These are phyloP conservation scores for Globisporangium barbulae DNA, from an alignment of 352 stramenopile species.

Conservation along the genomic window DNA sequence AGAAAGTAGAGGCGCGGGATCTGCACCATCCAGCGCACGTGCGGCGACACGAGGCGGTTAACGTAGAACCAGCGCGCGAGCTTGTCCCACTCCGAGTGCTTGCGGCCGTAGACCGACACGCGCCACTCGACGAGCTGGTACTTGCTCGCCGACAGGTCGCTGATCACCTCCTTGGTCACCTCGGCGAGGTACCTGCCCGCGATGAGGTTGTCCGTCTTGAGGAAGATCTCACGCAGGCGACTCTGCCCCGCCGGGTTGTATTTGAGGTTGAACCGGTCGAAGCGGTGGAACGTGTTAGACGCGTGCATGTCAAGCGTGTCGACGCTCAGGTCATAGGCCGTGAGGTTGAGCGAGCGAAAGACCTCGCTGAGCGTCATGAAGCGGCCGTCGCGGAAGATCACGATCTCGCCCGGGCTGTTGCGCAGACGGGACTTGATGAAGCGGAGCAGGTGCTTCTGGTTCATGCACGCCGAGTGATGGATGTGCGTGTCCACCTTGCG, in stretches of 20 bases:
- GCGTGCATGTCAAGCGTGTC: constrained; percentile 99
- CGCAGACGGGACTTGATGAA: constrained; percentile 87
- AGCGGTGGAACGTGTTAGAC: constrained; percentile 99
- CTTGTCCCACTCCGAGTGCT: constrained; percentile 95
- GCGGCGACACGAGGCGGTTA: constrained; percentile 89
- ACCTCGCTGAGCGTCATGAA: constrained; percentile 96
- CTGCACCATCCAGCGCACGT: constrained; percentile 98
- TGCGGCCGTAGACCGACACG: constrained; percentile 93
- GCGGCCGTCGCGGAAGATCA: constrained; percentile 94
- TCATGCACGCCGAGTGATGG: constrained; percentile 96
- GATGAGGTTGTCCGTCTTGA: constrained; percentile 99
- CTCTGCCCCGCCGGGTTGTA: constrained; percentile 96
- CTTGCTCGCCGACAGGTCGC: constrained; percentile 87
- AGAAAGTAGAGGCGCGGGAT: constrained; percentile 96
- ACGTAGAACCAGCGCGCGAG: constrained; percentile 96
- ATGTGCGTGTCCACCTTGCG: constrained; percentile 99
- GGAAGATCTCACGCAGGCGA: constrained; percentile 96
- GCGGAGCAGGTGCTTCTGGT: constrained; percentile 93
- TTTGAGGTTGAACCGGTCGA: constrained; percentile 99
- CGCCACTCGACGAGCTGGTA: constrained; percentile 95
- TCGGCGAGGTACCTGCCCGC: constrained; percentile 94
- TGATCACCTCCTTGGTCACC: constrained; percentile 94
- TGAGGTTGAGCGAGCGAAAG: constrained; percentile 92
- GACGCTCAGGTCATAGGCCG: constrained; percentile 97
- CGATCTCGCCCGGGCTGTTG: constrained; percentile 88